These are phyloP conservation scores for Serendipita indica DNA, from an alignment of 768 basidiomycete species.

Conservation along the genomic window DNA sequence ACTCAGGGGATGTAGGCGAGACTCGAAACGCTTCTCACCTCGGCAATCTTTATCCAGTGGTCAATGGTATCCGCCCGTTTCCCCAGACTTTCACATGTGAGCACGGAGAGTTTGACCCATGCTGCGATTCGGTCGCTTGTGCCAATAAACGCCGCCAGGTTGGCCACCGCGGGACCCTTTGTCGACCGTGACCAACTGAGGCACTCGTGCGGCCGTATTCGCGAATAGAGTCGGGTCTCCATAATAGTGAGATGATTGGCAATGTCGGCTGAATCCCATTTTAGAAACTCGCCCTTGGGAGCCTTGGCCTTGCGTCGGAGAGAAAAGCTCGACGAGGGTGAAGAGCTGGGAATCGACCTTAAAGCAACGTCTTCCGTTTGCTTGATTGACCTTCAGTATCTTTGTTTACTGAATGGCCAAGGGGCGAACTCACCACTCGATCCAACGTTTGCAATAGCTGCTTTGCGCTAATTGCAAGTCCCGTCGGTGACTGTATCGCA, in stretches of 20 bases:
- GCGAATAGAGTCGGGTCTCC: slow-evolving; percentile 53
- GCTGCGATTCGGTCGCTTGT: slow-evolving; percentile 38
- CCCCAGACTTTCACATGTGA: slow-evolving; percentile 35
- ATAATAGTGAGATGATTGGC: slow-evolving; percentile 72
- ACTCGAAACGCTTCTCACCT: too few relatives aligned
- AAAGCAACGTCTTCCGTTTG: neutral
- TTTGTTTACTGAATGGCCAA: slow-evolving; percentile 6
- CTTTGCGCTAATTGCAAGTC: slow-evolving; percentile 32
- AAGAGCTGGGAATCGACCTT: neutral
- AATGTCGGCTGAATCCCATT: slow-evolving; percentile 50
- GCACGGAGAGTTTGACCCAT: slow-evolving; percentile 54
- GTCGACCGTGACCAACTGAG: slow-evolving; percentile 24
- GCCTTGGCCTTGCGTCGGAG: slow-evolving; percentile 30
- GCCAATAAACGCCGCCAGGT: slow-evolving; percentile 24
- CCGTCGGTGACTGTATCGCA: slow-evolving; percentile 24
- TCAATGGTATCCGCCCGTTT: slow-evolving; percentile 47
- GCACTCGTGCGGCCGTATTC: slow-evolving; percentile 61
- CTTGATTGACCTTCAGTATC: neutral
- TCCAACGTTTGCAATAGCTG: slow-evolving; percentile 39
- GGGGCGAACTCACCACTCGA: slow-evolving; percentile 33
- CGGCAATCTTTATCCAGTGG: slow-evolving; percentile 65
- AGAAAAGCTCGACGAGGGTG: neutral
- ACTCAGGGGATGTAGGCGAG: too few relatives aligned
- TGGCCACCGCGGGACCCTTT: slow-evolving; percentile 27
- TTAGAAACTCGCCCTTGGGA: slow-evolving; percentile 45